Evolutionary conservation across 306 rosid species (phyloP).

Genomic region (Clitoria ternatea): DNA sequence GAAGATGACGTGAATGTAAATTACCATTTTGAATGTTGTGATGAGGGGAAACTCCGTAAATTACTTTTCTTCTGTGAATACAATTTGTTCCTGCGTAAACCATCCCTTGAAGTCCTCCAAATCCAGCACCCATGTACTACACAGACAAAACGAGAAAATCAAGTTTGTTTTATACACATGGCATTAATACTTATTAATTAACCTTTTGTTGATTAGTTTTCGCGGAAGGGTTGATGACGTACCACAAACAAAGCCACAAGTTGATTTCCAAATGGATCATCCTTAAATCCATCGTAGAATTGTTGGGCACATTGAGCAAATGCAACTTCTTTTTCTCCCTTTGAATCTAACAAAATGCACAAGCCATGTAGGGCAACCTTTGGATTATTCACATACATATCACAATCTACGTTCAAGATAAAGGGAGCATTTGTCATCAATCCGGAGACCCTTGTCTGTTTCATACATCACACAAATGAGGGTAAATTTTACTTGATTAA

Average conservation of each 20-base stretch:
- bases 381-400: slow-evolving; percentile 59
- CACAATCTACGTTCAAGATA: slow-evolving; percentile 63
- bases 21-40: neutral
- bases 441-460: slow-evolving; percentile 62
- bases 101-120: slow-evolving; percentile 49
- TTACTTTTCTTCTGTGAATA: slow-evolving; percentile 48
- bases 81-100: slow-evolving; percentile 46
- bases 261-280: slow-evolving; percentile 68
- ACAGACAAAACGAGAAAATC: neutral
- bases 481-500: neutral
- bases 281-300: slow-evolving; percentile 49
- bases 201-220: no score
- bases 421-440: slow-evolving; percentile 63
- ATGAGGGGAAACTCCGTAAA: slow-evolving; percentile 45
- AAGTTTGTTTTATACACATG: no score
- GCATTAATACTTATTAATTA: no score
- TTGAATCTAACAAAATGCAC: slow-evolving; percentile 43
- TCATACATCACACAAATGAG: neutral
- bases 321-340: slow-evolving; percentile 39
- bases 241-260: slow-evolving; percentile 17
- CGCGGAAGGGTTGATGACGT: no score
- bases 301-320: slow-evolving; percentile 46
- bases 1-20: neutral
- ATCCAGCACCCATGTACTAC: slow-evolving; percentile 33
- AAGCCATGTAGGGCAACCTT: slow-evolving; percentile 38